Evolutionary conservation across 1,284 basidiomycete species (phyloP), one percentile per base, ranked within the genome.

Genomic region (Leccinum pachyderme): DNA sequence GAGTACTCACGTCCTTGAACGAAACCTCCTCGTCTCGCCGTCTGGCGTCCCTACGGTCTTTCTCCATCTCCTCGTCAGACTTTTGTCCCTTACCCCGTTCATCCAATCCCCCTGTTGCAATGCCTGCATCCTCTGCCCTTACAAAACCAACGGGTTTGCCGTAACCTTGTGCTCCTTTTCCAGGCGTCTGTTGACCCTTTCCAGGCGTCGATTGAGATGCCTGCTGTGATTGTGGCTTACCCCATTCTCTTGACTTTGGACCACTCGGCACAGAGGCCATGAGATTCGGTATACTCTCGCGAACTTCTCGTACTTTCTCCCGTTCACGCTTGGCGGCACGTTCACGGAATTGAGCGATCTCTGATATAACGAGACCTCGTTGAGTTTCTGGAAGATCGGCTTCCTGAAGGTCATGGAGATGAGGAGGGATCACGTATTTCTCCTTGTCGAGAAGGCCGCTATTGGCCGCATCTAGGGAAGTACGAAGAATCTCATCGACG

Each of bases 331-430:
- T 91, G 12, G 90, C 92, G 0, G 92, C 89, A 15, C 89, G 82
- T 72, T 94, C 91, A 52, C 93, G 82, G 72, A 95, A 98, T 64
- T 94, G 88, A 1, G 94, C 93, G 58, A 98, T 98, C 70, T 98
- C 95, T 33, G 88, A 92, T 56, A 98, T 88, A 53, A 98, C 95
- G 31, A 92, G 87, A 2, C 91, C 93, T 24, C 95, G 88, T 72
- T 95, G 93, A 1, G 91, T 91, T 73, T 96, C 95, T n/a, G 95
- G 95, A 28, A 98, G 81, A 67, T 98, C 95, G 50, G 93, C 91
- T 75, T 95, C 93, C 67, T 95, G 90, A 33, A 98, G 79, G 72
- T 98, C 95, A 72, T 95, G 93, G 25, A 98, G 80, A 74, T 98
- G 95, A 6, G 93, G 92, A 9, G 95, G 95, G 32, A 98, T 93